These are phyloP conservation scores for Mucor circinelloides DNA, from an alignment of 371 early-diverging fungal genomes.

Conservation along the genomic window DNA sequence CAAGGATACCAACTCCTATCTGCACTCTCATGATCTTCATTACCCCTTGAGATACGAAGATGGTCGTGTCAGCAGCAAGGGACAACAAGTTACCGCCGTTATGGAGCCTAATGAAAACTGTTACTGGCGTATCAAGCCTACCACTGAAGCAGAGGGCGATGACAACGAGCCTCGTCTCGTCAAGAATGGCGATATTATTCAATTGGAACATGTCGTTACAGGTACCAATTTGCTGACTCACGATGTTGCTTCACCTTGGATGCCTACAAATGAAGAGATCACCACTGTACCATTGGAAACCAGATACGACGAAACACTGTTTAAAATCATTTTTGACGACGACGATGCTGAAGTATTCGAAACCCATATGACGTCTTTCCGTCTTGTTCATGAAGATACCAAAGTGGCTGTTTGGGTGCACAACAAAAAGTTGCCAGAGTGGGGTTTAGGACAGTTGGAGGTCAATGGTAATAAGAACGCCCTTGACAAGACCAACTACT, in stretches of 20 bases:
- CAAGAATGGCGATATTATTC: slow-evolving; percentile 69
- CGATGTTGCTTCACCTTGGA: slow-evolving; percentile 97
- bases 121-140: slow-evolving; percentile 81
- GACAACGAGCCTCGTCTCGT: slow-evolving; percentile 36
- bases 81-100: slow-evolving; percentile 93
- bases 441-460: slow-evolving; percentile 96
- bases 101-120: slow-evolving; percentile 75
- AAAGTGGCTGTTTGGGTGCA: slow-evolving; percentile 84
- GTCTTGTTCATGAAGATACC: slow-evolving; percentile 80
- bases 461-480: slow-evolving; percentile 94
- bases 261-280: slow-evolving; percentile 95
- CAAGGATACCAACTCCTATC: slow-evolving; percentile 70
- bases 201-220: slow-evolving; percentile 71
- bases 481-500: slow-evolving; percentile 72
- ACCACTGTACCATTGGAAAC: slow-evolving; percentile 70
- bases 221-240: slow-evolving; percentile 83
- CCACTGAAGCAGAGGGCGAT: slow-evolving; percentile 27
- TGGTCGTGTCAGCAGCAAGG: slow-evolving; percentile 87
- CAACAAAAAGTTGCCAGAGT: slow-evolving; percentile 80
- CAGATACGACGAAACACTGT: slow-evolving; percentile 68
- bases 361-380: slow-evolving; percentile 64
- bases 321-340: slow-evolving; percentile 62
- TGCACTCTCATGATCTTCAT: slow-evolving; percentile 81
- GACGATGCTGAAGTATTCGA: slow-evolving; percentile 46
- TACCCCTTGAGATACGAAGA: slow-evolving; percentile 95